Evolutionary conservation across 2,329 filamentous ascomycete genomes (phyloP).

Genomic region (Aspergillus unguis): DNA sequence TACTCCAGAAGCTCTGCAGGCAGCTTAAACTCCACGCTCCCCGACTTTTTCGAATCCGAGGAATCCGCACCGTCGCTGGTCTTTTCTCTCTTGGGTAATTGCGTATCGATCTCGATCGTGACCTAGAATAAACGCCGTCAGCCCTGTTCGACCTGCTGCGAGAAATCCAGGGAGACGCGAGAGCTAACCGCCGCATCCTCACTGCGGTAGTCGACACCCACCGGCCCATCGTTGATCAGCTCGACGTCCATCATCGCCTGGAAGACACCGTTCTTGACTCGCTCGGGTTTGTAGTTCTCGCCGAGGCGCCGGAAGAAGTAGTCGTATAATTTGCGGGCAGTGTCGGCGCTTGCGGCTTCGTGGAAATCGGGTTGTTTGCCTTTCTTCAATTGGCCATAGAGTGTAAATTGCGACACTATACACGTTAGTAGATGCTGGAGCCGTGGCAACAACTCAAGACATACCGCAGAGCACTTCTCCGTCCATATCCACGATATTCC

Average conservation of each 20-base stretch:
- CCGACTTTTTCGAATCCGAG: slow-evolving; percentile 9
- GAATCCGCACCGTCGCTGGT: slow-evolving; percentile 3
- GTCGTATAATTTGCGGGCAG: slow-evolving; percentile 78
- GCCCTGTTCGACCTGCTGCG: slow-evolving; percentile 8
- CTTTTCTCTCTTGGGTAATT: slow-evolving; percentile 39
- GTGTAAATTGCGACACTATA: slow-evolving; percentile 91
- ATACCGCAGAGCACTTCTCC: slow-evolving; percentile 93
- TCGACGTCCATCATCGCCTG: slow-evolving; percentile 99
- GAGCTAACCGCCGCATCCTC: slow-evolving; percentile 55
- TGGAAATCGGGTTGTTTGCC: slow-evolving; percentile 95
- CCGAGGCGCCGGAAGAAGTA: slow-evolving; percentile 76
- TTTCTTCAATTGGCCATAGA: slow-evolving; percentile 90
- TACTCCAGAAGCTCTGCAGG: slow-evolving; percentile 25
- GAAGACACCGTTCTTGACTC: slow-evolving; percentile 92
- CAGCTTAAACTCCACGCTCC: slow-evolving; percentile 20
- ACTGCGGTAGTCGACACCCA: slow-evolving; percentile 60
- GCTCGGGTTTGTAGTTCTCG: slow-evolving; percentile 66
- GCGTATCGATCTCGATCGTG: slow-evolving; percentile 48
- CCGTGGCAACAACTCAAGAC: slow-evolving; percentile 22
- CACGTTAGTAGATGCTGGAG: slow-evolving; percentile 4
- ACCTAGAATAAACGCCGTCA: slow-evolving; percentile 28
- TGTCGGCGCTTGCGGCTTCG: slow-evolving; percentile 72
- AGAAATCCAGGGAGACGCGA: slow-evolving; percentile 27
- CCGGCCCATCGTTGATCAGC: slow-evolving; percentile 78
- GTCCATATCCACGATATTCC: slow-evolving; percentile 77